Conservation (phyloP, 2,329 filamentous ascomycete species). For the Ophiostoma himal-ulmi region DNA sequence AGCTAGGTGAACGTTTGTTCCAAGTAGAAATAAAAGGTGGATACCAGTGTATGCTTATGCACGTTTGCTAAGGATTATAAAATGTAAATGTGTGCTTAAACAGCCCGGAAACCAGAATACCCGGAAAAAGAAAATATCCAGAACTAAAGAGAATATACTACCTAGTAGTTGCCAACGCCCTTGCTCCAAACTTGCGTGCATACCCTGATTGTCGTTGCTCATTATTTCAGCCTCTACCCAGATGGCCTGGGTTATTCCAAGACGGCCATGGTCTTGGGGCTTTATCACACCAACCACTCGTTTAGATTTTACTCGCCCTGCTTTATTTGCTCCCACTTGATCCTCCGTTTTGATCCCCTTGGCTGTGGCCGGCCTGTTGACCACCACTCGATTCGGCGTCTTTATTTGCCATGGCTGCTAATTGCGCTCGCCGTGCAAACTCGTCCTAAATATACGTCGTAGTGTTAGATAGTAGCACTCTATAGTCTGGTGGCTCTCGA, state of each 20-base stretch:
- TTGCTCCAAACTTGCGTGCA: not conserved
- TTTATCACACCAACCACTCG: not conserved
- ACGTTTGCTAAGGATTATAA: not conserved
- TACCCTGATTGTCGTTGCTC: slow-evolving; percentile 8
- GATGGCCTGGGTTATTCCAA: not conserved
- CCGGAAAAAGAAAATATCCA: not conserved
- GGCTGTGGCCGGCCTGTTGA: slow-evolving; percentile 12
- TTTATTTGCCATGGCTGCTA: slow-evolving; percentile 35
- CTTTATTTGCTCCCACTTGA: not conserved
- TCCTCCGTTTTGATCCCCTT: not conserved
- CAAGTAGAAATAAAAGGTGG: not conserved
- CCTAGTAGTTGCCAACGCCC: slow-evolving; percentile 2
- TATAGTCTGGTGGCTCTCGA: not conserved
- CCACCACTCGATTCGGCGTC: slow-evolving; percentile 26
- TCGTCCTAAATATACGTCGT: slow-evolving; percentile 31
- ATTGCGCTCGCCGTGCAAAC: slow-evolving; percentile 35
- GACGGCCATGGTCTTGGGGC: not conserved
- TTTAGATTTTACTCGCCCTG: not conserved
- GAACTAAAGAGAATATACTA: not conserved
- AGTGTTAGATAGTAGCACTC: not conserved
- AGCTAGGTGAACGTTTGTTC: not conserved
- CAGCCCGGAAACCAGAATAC: not conserved
- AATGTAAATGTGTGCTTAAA: not conserved
- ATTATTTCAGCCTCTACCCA: not conserved
- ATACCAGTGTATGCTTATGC: not conserved